These are phyloP conservation scores for Tolypocladium pustulatum DNA, from an alignment of 2,329 filamentous ascomycete species.

Conservation along the genomic window DNA sequence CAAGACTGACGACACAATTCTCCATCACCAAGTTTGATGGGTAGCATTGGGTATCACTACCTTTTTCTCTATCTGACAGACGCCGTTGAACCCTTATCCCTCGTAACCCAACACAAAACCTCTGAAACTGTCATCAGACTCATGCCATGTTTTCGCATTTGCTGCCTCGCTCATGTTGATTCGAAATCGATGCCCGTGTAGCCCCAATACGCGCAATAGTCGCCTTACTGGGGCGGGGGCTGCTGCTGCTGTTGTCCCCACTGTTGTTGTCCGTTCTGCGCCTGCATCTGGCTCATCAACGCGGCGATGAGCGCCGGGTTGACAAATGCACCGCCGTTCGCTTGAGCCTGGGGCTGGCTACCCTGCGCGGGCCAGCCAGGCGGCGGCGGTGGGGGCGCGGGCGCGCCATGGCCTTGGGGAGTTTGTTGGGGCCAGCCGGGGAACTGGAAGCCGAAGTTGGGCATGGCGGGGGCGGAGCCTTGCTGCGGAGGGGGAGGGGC, in stretches of 20 bases:
- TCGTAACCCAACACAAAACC: neutral
- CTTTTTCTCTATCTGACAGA: neutral
- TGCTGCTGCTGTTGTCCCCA: constrained; percentile 14
- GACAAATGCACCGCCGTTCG: constrained; percentile 34
- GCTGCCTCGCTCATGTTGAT: neutral
- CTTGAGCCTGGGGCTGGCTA: constrained; percentile 16
- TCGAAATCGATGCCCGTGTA: neutral
- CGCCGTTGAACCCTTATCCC: neutral
- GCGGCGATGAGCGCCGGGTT: constrained; percentile 49
- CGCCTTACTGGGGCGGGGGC: neutral
- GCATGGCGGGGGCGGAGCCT: constrained; percentile 12
- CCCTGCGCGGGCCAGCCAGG: constrained; percentile 19
- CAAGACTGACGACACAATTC: no score
- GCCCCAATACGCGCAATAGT: neutral
- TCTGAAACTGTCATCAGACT: neutral
- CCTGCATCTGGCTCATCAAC: constrained; percentile 33
- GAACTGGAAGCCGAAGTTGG: constrained; percentile 33
- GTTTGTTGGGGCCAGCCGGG: constrained; percentile 28
- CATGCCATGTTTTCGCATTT: neutral
- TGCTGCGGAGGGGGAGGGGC: constrained; percentile 4
- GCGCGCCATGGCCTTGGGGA: constrained; percentile 13
- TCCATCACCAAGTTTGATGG: neutral
- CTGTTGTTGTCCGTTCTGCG: constrained; percentile 18
- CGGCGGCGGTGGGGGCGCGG: constrained; percentile 29
- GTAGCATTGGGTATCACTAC: neutral